Percentiles rank a stretch among this genome's conserved stretches.
These are phyloP conservation scores for Decorospora gaudefroyi DNA, from an alignment of 2,329 filamentous ascomycete species.

Conservation along the genomic window DNA sequence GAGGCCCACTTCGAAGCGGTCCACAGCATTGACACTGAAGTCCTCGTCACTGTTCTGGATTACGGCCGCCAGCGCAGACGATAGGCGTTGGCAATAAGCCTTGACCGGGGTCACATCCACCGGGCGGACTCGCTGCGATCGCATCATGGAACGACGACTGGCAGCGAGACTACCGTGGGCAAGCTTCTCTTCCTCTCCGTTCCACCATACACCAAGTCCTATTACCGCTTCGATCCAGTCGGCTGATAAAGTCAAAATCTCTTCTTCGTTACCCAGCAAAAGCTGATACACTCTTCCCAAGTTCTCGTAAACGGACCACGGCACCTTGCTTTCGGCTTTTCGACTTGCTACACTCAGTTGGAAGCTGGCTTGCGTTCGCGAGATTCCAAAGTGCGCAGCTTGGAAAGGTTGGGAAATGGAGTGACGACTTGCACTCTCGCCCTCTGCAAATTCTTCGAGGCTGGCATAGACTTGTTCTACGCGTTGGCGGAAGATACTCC, in stretches of 20 bases:
- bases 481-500: conserved; percentile 80
- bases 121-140: conserved; percentile 49
- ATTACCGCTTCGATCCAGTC: conserved; percentile 93
- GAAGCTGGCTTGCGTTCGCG: conserved; percentile 57
- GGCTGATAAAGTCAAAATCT: conserved; percentile 76
- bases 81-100: conserved; percentile 74
- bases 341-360: conserved; percentile 69
- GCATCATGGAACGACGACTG: conserved; percentile 51
- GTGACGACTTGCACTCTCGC: conserved; percentile 59
- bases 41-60: conserved; percentile 67
- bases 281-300: conserved; percentile 80
- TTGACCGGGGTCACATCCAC: conserved; percentile 62
- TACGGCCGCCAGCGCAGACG: conserved; percentile 67
- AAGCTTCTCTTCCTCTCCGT: conserved; percentile 66
- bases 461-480: conserved; percentile 70
- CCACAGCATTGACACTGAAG: conserved; percentile 76
- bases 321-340: conserved; percentile 82
- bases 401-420: conserved; percentile 54
- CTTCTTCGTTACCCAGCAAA: conserved; percentile 72
- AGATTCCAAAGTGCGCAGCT: conserved; percentile 45
- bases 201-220: conserved; percentile 88
- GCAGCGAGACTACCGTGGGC: conserved; percentile 50
- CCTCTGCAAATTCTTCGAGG: conserved; percentile 79
- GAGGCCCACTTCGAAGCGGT: conserved; percentile 77
- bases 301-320: conserved; percentile 88